Conservation (phyloP, 2,329 filamentous ascomycete species). For the Verticillium dahliae region DNA sequence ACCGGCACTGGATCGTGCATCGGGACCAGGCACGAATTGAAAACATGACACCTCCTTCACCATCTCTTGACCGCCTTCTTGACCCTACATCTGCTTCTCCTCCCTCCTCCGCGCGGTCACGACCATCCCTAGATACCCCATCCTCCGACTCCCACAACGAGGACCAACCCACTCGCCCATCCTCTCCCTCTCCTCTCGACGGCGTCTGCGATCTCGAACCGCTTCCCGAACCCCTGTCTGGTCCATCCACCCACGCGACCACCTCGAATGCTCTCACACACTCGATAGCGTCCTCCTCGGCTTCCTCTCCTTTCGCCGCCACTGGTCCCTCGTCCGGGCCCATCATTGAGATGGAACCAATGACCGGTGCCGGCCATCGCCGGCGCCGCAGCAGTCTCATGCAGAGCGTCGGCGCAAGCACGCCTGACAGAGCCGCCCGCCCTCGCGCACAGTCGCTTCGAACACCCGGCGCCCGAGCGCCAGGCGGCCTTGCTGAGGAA, state of each 20-base stretch:
- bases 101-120: background rate
- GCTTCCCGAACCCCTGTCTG: background rate
- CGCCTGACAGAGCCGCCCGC: conserved; percentile 16
- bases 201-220: background rate
- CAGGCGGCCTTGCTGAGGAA: conserved; percentile 27
- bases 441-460: conserved; percentile 12
- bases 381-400: conserved; percentile 50
- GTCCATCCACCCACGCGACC: conserved; percentile 7
- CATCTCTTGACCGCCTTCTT: background rate
- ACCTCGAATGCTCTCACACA: background rate
- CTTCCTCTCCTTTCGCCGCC: background rate
- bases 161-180: background rate
- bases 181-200: background rate
- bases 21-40: background rate
- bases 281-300: conserved; percentile 5
- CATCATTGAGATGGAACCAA: conserved; percentile 51
- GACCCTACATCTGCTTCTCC: background rate
- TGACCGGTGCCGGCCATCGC: conserved; percentile 41
- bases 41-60: background rate
- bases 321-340: background rate
- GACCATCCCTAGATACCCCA: background rate
- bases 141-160: background rate
- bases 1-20: background rate
- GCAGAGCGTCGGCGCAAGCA: conserved; percentile 24
- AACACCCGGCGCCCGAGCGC: conserved; percentile 8